phyloP scores from a whole-genome alignment of 208 protist genomes.

The Trichomonas vaginalis region DNA sequence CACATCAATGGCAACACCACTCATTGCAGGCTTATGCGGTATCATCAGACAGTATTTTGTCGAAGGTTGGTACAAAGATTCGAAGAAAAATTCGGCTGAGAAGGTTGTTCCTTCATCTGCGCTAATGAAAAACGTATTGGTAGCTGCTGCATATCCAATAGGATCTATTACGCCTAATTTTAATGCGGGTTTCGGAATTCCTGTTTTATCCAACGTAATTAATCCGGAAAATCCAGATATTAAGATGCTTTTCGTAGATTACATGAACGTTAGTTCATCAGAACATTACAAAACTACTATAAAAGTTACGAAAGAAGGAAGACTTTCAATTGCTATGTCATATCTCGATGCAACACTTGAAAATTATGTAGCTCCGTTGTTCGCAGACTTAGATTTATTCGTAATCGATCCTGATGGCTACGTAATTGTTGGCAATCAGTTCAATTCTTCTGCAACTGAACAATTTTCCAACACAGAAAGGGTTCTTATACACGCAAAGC shows the following conservation, averaged over 20 bases:
- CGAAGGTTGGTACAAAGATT: background rate
- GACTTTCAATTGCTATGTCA: background rate
- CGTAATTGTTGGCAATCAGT: background rate
- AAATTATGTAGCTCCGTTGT: background rate
- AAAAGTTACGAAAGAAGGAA: background rate
- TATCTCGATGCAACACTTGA: background rate
- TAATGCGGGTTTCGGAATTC: background rate
- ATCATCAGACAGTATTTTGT: background rate
- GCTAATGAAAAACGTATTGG: background rate
- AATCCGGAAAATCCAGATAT: background rate
- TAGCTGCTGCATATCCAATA: background rate
- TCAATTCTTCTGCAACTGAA: background rate
- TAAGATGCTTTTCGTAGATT: background rate
- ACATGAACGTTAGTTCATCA: background rate
- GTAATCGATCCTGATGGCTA: background rate
- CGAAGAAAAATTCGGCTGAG: background rate
- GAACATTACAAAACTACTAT: background rate
- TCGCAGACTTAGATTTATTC: background rate
- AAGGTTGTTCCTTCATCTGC: background rate
- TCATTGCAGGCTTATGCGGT: background rate
- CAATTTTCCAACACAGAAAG: background rate
- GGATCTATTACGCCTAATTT: background rate
- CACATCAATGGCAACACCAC: constrained; percentile 5
- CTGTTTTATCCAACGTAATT: background rate
- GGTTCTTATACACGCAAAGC: background rate